Evolutionary conservation across 2,329 filamentous ascomycete genomes (phyloP), one percentile per base, ranked within the genome.

Genomic region (Sordariomycetes sp.): DNA sequence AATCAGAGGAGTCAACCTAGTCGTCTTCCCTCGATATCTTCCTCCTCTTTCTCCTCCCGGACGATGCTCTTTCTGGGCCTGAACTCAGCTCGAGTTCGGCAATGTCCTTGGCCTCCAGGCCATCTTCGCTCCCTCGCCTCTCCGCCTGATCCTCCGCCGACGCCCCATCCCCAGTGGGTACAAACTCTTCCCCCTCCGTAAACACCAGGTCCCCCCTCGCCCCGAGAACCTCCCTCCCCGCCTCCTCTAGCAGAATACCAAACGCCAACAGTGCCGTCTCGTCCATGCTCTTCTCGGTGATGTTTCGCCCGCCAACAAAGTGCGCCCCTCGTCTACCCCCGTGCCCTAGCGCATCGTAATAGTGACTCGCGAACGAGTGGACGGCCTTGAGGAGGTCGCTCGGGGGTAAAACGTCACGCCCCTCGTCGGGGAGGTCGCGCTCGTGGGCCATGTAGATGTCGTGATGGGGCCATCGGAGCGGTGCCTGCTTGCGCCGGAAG

Each of bases 251-350:
- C 58, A 92, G 68, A 54, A 92, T 82, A 1, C 87, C 87, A 64
- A 92, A 75, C 1, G 87, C 86, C 57, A 92, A 71, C 59, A 92
- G 74, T 3, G 87, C 87, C 15, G 86, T 89, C 71, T 89, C 88
- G 65, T 92, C 86, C 79, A 92, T 81, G 67, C 82, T 87, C 61
- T 76, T 68, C 65, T 80, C 76, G 59, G 80, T 75, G 42, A 77
- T 63, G 56, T 67, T 67, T 34, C 65, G 62, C 8, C 61, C 58
- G 35, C 60, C 62, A n/a, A 62, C 60, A 32, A 58, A 54, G 17
- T 57, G 55, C 32, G 53, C 20, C 45, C 57, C 52, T 8, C 12
- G 57, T 32, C 28, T 52, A 53, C 20, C 59, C 56, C 59, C 56
- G 55, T 61, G 59, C 59, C 66, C 64, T 57, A 73, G 66, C 10